Percentiles rank a stretch among this genome's conserved stretches.
Conservation (phyloP, 2,329 filamentous ascomycete genomes). For the Aspergillus sp. region DNA sequence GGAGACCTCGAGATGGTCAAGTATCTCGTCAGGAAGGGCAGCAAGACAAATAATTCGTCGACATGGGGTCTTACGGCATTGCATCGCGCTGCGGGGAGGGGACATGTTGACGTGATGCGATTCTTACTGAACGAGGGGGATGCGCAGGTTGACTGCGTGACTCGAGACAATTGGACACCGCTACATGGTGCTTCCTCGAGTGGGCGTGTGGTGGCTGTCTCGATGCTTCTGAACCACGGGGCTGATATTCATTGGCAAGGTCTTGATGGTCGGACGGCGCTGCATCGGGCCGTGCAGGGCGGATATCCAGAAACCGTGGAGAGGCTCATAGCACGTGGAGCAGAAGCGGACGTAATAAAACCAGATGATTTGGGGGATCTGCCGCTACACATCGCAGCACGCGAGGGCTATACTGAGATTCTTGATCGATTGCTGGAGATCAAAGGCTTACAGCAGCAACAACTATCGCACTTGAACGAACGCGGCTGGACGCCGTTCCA, state of each 20-base stretch:
- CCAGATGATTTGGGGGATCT: background rate
- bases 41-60: background rate
- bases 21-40: background rate
- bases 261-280: background rate
- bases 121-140: background rate
- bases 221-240: background rate
- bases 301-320: conserved; percentile 1
- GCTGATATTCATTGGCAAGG: background rate
- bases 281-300: conserved; percentile 1
- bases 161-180: conserved; percentile 2
- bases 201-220: background rate
- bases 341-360: background rate
- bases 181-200: conserved; percentile 1
- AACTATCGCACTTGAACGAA: background rate
- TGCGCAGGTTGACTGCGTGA: background rate
- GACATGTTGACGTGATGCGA: background rate
- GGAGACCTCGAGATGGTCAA: conserved; percentile 1
- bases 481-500: background rate
- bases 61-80: conserved; percentile 1
- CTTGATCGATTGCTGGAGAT: background rate
- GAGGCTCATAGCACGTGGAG: background rate
- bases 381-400: background rate
- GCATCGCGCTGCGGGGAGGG: conserved; percentile 2
- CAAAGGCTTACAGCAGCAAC: background rate
- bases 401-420: background rate